phyloP scores from a whole-genome alignment of 768 basidiomycete species.

The Panaeolus papilionaceus region DNA sequence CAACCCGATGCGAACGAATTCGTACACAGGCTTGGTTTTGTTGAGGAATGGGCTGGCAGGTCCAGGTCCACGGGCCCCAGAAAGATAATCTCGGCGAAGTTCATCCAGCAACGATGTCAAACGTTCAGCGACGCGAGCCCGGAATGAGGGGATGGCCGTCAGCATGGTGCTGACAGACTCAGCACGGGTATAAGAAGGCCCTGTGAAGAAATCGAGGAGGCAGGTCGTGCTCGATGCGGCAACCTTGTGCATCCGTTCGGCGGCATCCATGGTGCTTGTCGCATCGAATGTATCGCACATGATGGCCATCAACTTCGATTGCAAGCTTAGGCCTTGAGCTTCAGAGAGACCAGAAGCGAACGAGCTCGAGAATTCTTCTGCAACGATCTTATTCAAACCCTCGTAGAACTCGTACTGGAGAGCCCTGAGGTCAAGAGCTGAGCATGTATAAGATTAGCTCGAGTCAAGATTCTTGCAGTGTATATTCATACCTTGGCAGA shows the following conservation, averaged over 20 bases:
- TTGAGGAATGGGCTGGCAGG: slow-evolving; percentile 75
- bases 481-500: slow-evolving; percentile 61
- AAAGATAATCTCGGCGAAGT: slow-evolving; percentile 62
- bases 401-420: slow-evolving; percentile 69
- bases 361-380: slow-evolving; percentile 52
- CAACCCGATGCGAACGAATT: slow-evolving; percentile 72
- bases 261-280: slow-evolving; percentile 76
- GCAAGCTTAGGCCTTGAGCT: slow-evolving; percentile 38
- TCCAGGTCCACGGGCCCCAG: slow-evolving; percentile 61
- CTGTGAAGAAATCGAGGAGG: slow-evolving; percentile 68
- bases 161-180: slow-evolving; percentile 37
- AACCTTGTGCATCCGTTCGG: slow-evolving; percentile 72
- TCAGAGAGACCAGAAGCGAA: slow-evolving; percentile 49
- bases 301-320: slow-evolving; percentile 43
- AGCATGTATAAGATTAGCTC: slow-evolving; percentile 10
- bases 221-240: slow-evolving; percentile 65
- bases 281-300: slow-evolving; percentile 64
- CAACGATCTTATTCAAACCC: slow-evolving; percentile 52
- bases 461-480: background rate
- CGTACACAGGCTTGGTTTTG: slow-evolving; percentile 75
- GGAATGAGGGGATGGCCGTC: slow-evolving; percentile 57
- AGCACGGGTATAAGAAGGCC: slow-evolving; percentile 39
- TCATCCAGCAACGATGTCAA: slow-evolving; percentile 50
- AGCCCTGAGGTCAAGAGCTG: slow-evolving; percentile 84
- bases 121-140: slow-evolving; percentile 55